These are phyloP conservation scores for Erysiphe pulchra DNA, from an alignment of 2,329 filamentous ascomycete genomes.

Conservation along the genomic window DNA sequence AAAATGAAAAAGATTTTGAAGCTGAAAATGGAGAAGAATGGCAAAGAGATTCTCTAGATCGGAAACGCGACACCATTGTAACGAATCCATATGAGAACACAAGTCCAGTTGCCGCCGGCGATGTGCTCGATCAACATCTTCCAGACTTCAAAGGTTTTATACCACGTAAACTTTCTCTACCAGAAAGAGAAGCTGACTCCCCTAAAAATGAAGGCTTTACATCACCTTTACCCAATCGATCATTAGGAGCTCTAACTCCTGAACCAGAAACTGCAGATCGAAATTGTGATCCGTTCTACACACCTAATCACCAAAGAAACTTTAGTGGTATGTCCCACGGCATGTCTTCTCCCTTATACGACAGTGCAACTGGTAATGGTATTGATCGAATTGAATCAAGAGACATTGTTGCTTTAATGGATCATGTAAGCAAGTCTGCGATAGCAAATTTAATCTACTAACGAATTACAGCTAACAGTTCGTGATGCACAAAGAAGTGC, in stretches of 20 bases:
- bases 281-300: conserved; percentile 40
- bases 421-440: conserved; percentile 36
- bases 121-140: conserved; percentile 17
- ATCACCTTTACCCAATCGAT: conserved; percentile 36
- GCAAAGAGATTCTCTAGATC: conserved; percentile 33
- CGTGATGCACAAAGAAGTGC: conserved; percentile 91
- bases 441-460: conserved; percentile 2
- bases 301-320: conserved; percentile 34
- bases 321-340: conserved; percentile 80
- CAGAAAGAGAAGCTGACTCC: conserved; percentile 27
- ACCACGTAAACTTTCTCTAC: conserved; percentile 11
- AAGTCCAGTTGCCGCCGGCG: conserved; percentile 28
- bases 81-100: conserved; percentile 42
- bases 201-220: conserved; percentile 79
- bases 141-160: conserved; percentile 16
- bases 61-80: conserved; percentile 37
- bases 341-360: conserved; percentile 71
- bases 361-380: conserved; percentile 34
- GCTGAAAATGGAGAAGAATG: conserved; percentile 36
- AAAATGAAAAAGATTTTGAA: conserved; percentile 16
- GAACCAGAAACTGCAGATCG: conserved; percentile 21
- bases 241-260: conserved; percentile 22
- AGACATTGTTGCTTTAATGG: conserved; percentile 58
- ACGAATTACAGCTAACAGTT: conserved; percentile 44
- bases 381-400: conserved; percentile 2